phyloP scores from a whole-genome alignment of 768 basidiomycete species.

The Boletales sp. region DNA sequence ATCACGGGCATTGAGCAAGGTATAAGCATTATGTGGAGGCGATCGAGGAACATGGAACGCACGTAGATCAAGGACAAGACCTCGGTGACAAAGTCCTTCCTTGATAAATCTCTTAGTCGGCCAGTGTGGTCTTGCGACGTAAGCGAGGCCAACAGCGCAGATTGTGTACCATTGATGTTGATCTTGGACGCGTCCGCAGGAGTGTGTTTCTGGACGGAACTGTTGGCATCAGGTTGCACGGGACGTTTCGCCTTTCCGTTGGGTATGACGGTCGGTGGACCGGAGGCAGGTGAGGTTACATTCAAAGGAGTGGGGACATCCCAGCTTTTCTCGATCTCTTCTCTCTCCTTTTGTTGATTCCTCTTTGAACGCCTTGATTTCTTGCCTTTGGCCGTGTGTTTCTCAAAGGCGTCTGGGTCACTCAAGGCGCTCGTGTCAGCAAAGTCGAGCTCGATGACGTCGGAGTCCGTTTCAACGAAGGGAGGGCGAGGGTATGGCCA shows the following conservation, averaged over 20 bases:
- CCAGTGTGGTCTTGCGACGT: constrained; percentile 13
- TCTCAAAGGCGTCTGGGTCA: constrained; percentile 56
- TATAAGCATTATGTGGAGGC: neutral
- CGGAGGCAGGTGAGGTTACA: constrained; percentile 14
- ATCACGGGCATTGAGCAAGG: neutral
- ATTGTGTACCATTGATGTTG: constrained; percentile 18
- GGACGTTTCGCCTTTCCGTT: constrained; percentile 26
- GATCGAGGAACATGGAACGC: constrained; percentile 17
- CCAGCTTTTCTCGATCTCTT: constrained; percentile 61
- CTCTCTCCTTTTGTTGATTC: constrained; percentile 37
- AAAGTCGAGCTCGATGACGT: constrained; percentile 75
- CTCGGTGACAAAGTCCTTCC: constrained; percentile 58
- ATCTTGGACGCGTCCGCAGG: constrained; percentile 8
- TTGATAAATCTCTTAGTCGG: constrained; percentile 33
- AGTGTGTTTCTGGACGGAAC: constrained; percentile 3
- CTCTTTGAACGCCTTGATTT: constrained; percentile 27
- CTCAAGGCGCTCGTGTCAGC: constrained; percentile 70
- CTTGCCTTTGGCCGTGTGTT: constrained; percentile 24
- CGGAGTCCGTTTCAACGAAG: constrained; percentile 41
- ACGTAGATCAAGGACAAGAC: constrained; percentile 62
- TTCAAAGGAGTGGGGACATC: constrained; percentile 42
- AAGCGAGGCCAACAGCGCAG: constrained; percentile 25
- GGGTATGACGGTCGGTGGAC: constrained; percentile 5
- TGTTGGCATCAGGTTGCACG: constrained; percentile 5
- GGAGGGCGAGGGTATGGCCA: constrained; percentile 65